Evolutionary conservation across 2,329 filamentous ascomycete species (phyloP), one percentile per base, ranked within the genome.

Genomic region (Trichoderma atroviride): DNA sequence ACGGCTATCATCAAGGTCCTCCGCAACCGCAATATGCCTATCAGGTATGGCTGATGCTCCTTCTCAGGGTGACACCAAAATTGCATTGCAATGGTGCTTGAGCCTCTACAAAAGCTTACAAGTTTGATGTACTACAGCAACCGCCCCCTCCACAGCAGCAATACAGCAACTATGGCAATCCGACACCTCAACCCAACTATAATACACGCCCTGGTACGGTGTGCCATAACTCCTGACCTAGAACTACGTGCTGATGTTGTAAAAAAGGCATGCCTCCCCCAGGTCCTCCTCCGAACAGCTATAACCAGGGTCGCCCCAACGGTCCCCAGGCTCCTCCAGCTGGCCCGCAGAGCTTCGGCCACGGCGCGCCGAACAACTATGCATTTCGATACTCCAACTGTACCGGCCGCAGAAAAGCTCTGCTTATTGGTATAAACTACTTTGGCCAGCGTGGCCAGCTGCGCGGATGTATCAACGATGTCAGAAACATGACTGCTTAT

Each of bases 371-470:
- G 22, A 85, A 89, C 72, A 86, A 86, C 75, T 97, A 97, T 80
- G 88, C 85, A 56, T 98, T 94, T 81, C 92, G 95, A 80, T 97
- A 97, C 81, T 97, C 94, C 58, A 91, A 91, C 73, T 98, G 94
- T 79, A 96, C 92, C 5, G 95, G 94, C 57, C 89, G 90, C 75
- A 86, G 94, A 78, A 97, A 97, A 83, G 95, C 94, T 5, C 83
- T 97, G 35, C 81, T 98, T 71, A 95, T 97, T 74, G 95, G 95
- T 68, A 97, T 97, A 84, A 97, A 97, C 82, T 97, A 98, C 82
- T 97, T 97, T 78, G 90, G 92, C 63, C 94, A 97, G 81, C 89
- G 92, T 69, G 94, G 94, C 33, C 92, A 97, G 83, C 85, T 97
- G 59, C 87, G 94, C 69, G 95, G 95, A 57, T 98, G 95, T 78